Evolutionary conservation across 768 basidiomycete species (phyloP), one percentile per base, ranked within the genome.

Genomic region (Russula vinacea): DNA sequence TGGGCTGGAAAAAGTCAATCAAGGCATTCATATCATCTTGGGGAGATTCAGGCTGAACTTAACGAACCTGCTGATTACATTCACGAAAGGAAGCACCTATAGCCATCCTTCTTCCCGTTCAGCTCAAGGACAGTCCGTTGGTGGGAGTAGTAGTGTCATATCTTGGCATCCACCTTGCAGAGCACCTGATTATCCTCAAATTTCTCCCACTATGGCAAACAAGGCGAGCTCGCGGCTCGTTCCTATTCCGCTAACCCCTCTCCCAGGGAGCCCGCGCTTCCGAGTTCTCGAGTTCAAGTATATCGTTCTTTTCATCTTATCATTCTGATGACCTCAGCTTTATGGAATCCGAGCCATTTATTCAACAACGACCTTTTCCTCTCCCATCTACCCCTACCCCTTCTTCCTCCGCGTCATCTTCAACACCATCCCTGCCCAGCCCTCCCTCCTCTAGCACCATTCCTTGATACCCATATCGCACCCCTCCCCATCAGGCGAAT

Each of bases 261-360:
- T 83, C 3, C 76, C 78, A 17, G 40, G 67, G 14, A 73, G 78
- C 17, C 73, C 78, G 14, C 73, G 76, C 5, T 80, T 3, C 75
- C 78, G 5, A 75, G 73, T 40, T 78, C 78, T 6, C 54, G 47
- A 71, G 64, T 17, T 77, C 76, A 13, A 69, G 67, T 7, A 67
- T 71, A 61, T 83, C 82, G 0, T 84, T 79, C 70, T 67, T 84
- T 54, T 82, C 82, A 5, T 84, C 82, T 19, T 87, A 89, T 65
- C 87, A 92, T 66, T 92, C 91, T 0, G 90, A 93, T 60, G 90
- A 90, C 67, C 75, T 78, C 40, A 75, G 76, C 76, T 64, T 78
- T 3, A 75, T 78, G 14, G 29, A 71, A 63, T 70, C 70, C n/a
- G 78, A 77, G 62, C 66, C 73, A 11, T 74, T 50, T 7, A 64